phyloP scores from a whole-genome alignment of 176 grass and related monocot genomes.

The Pharus latifolius region DNA sequence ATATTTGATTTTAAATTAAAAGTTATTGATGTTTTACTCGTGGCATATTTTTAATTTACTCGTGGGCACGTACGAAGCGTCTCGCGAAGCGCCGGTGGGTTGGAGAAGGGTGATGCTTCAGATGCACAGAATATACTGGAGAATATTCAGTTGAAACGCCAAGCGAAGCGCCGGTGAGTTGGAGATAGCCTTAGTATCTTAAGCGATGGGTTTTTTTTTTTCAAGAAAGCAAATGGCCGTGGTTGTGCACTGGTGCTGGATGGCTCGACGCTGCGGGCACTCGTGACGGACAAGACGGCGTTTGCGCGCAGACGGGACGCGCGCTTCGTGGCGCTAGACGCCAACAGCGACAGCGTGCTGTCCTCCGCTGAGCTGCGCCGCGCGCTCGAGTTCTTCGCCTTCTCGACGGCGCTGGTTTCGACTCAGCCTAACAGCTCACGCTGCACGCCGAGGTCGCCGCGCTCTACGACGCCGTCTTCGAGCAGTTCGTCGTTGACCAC shows the following conservation, averaged over 20 bases:
- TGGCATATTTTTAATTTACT: too few relatives aligned
- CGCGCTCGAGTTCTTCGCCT: constrained; percentile 92
- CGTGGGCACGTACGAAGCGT: too few relatives aligned
- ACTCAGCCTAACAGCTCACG: constrained; percentile 14
- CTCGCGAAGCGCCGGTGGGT: too few relatives aligned
- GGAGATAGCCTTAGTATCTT: too few relatives aligned
- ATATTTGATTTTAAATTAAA: too few relatives aligned
- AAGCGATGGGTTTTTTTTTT: too few relatives aligned
- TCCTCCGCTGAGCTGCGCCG: constrained; percentile 77
- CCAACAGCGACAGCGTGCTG: constrained; percentile 91
- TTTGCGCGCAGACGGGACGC: constrained; percentile 62
- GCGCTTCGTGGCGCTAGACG: constrained; percentile 65
- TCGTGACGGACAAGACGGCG: constrained; percentile 65
- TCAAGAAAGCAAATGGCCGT: constrained; percentile 83
- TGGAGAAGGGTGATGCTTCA: too few relatives aligned
- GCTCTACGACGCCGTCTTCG: constrained; percentile 88
- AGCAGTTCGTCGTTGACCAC: constrained; percentile 80
- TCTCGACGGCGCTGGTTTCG: constrained; percentile 65
- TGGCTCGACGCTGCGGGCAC: constrained; percentile 64
- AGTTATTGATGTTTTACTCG: too few relatives aligned
- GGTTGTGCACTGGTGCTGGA: constrained; percentile 65
- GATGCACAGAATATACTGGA: too few relatives aligned
- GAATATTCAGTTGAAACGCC: too few relatives aligned
- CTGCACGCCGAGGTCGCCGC: constrained; percentile 52
- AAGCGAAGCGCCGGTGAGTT: too few relatives aligned